These are phyloP conservation scores for Lachancea lanzarotensis DNA, from an alignment of 805 yeast species.

Conservation along the genomic window DNA sequence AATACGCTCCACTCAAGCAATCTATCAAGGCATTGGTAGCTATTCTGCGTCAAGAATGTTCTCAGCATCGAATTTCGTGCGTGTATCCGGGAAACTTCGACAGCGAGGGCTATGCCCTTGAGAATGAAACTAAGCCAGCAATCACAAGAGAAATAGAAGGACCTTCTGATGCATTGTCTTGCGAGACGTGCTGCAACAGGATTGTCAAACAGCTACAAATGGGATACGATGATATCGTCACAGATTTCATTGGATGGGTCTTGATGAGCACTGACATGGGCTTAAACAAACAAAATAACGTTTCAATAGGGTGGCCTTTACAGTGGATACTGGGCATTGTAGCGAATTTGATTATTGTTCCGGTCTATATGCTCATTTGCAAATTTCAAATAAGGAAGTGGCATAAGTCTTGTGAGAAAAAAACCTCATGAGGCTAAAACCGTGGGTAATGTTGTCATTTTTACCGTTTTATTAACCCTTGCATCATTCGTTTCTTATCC, in stretches of 20 bases:
- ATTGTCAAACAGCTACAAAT: constrained; percentile 48
- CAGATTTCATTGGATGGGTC: constrained; percentile 83
- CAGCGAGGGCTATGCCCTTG: constrained; percentile 81
- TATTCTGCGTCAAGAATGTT: constrained; percentile 77
- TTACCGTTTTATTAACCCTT: no score
- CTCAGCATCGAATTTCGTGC: constrained; percentile 62
- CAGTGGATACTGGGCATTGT: constrained; percentile 45
- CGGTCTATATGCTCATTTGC: constrained; percentile 49
- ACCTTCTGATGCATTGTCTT: constrained; percentile 61
- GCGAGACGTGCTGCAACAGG: constrained; percentile 57
- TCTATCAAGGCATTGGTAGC: constrained; percentile 74
- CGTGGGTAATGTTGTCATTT: no score
- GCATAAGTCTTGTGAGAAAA: constrained; percentile 33
- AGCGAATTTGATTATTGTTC: constrained; percentile 46
- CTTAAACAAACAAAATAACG: constrained; percentile 44
- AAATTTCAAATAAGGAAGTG: constrained; percentile 45
- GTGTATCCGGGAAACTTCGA: constrained; percentile 85
- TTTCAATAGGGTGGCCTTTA: constrained; percentile 46
- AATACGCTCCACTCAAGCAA: constrained; percentile 84
- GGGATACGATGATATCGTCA: constrained; percentile 70
- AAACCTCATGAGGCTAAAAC: background rate
- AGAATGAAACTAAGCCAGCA: constrained; percentile 76
- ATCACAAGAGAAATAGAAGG: constrained; percentile 85
- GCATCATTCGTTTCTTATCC: no score
- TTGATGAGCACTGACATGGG: constrained; percentile 64